Evolutionary conservation across 2,329 filamentous ascomycete genomes (phyloP).

Genomic region (Pseudonectria buxi): DNA sequence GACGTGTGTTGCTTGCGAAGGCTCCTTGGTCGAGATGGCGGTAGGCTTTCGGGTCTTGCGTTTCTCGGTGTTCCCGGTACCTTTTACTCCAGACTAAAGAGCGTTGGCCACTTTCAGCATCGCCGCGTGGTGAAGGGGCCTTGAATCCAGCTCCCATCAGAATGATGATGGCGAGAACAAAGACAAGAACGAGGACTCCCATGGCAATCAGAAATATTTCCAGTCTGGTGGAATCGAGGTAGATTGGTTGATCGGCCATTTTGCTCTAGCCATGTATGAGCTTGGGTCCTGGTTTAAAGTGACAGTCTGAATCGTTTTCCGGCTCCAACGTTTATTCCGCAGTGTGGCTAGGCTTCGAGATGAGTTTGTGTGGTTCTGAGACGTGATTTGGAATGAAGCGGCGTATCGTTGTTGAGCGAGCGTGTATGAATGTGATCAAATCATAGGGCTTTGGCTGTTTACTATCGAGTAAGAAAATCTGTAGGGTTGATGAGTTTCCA

Average conservation of each 20-base stretch:
- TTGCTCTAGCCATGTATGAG: neutral
- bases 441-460: too few relatives aligned
- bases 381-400: too few relatives aligned
- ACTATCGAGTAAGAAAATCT: too few relatives aligned
- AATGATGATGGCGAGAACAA: slow-evolving; percentile 25
- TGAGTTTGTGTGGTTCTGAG: too few relatives aligned
- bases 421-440: too few relatives aligned
- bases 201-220: slow-evolving; percentile 30
- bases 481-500: too few relatives aligned
- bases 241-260: slow-evolving; percentile 19
- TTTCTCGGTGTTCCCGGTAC: slow-evolving; percentile 9
- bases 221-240: slow-evolving; percentile 22
- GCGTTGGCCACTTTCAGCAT: slow-evolving; percentile 13
- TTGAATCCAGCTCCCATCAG: slow-evolving; percentile 21
- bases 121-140: slow-evolving; percentile 5
- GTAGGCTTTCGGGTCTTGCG: slow-evolving; percentile 5
- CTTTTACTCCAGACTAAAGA: slow-evolving; percentile 12
- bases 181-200: slow-evolving; percentile 27
- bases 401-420: too few relatives aligned
- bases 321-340: too few relatives aligned
- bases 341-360: too few relatives aligned
- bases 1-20: slow-evolving; percentile 20
- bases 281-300: too few relatives aligned
- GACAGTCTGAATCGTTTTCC: too few relatives aligned
- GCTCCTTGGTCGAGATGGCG: slow-evolving; percentile 10